Percentiles rank a stretch among this genome's conserved stretches.
Conservation (phyloP, 2,329 filamentous ascomycete genomes). For the Cladobotryum mycophilum region DNA sequence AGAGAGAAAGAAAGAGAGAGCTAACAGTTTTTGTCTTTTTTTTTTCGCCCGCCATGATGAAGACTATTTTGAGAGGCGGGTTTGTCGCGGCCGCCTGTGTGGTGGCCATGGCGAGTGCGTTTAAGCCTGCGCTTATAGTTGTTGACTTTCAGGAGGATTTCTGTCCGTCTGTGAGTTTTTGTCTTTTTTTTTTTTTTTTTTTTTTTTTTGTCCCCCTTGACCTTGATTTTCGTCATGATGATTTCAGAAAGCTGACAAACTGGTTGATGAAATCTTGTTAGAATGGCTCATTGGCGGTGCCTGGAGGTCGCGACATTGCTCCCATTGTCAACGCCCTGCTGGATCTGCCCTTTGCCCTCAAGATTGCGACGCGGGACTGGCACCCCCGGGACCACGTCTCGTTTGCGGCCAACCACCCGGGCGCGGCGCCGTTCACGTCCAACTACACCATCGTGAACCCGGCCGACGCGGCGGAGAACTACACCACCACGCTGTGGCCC, state of each 20-base stretch:
- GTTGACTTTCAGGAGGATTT: conserved; percentile 95
- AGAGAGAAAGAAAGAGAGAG: too few relatives aligned
- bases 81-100: too few relatives aligned
- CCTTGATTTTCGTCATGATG: too few relatives aligned
- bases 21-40: too few relatives aligned
- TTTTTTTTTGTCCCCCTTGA: too few relatives aligned
- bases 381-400: conserved; percentile 81
- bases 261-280: too few relatives aligned
- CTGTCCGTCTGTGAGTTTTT: conserved; percentile 68
- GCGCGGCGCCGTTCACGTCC: conserved; percentile 63
- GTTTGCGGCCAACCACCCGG: conserved; percentile 72
- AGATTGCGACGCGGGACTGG: conserved; percentile 86
- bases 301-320: conserved; percentile 63
- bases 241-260: too few relatives aligned
- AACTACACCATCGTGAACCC: conserved; percentile 61
- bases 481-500: conserved; percentile 75
- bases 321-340: conserved; percentile 70
- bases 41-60: too few relatives aligned
- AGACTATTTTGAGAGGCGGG: too few relatives aligned
- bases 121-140: conserved; percentile 55
- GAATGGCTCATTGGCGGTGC: conserved; percentile 81
- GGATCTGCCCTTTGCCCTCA: conserved; percentile 60
- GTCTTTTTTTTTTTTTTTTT: too few relatives aligned
- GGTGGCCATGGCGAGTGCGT: conserved; percentile 15
- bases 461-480: conserved; percentile 52